Percentiles rank a stretch among this genome's conserved stretches.
Evolutionary conservation across 1,284 basidiomycete species (phyloP).

Genomic region (Cryptococcus sp.): DNA sequence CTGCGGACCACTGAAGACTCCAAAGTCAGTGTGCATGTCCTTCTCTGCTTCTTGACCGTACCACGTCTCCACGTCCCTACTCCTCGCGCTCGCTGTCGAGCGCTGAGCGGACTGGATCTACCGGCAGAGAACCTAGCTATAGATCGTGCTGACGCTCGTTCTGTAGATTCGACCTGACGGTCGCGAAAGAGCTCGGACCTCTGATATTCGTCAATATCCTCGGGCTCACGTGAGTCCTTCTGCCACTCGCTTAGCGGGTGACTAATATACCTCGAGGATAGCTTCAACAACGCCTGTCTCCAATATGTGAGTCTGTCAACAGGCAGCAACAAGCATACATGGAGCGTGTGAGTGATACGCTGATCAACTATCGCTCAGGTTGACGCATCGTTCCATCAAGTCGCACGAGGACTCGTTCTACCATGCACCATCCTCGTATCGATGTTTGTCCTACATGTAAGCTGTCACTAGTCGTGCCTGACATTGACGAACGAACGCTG

Average conservation of each 20-base stretch:
- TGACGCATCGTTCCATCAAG: slow-evolving; percentile 76
- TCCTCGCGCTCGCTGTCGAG: too few species aligned
- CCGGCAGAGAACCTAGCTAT: background rate
- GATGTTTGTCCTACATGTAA: slow-evolving; percentile 16
- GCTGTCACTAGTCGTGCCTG: too few species aligned
- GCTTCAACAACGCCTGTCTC: slow-evolving; percentile 85
- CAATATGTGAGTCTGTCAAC: slow-evolving; percentile 65
- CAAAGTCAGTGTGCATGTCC: slow-evolving; percentile 15
- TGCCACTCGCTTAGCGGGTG: background rate
- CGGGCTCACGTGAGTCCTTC: slow-evolving; percentile 65
- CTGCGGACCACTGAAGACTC: slow-evolving; percentile 30
- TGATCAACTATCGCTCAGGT: slow-evolving; percentile 47
- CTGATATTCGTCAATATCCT: slow-evolving; percentile 73
- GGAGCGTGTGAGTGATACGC: slow-evolving; percentile 6
- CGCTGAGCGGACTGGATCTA: background rate
- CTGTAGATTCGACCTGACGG: slow-evolving; percentile 58
- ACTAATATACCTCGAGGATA: slow-evolving; percentile 39
- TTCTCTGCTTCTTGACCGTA: background rate
- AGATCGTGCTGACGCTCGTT: background rate
- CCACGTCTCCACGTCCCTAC: background rate
- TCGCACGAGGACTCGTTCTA: slow-evolving; percentile 73
- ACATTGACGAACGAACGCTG: background rate
- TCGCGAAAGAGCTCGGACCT: slow-evolving; percentile 70
- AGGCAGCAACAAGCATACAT: slow-evolving; percentile 4
- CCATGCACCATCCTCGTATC: slow-evolving; percentile 64